phyloP scores from a whole-genome alignment of 306 rosid genomes.

The Malus sylvestris region DNA sequence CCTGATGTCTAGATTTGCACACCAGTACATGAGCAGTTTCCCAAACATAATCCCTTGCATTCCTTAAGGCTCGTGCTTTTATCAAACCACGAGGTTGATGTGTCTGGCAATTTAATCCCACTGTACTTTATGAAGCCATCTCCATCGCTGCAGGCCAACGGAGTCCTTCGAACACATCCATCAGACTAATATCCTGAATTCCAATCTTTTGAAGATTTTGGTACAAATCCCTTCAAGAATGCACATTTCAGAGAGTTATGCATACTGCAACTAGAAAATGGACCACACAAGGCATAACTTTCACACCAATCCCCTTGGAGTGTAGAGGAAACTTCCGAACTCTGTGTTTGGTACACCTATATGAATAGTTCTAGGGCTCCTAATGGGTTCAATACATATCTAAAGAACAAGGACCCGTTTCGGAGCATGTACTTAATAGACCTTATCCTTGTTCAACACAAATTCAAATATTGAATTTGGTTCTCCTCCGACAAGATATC shows the following conservation, averaged over 20 bases:
- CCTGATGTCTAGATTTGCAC: conserved; percentile 23
- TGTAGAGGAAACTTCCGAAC: background rate
- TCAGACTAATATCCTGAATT: conserved; percentile 17
- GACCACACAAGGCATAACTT: conserved; percentile 40
- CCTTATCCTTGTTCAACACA: too few species aligned
- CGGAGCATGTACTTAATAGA: too few species aligned
- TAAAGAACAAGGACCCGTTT: too few species aligned
- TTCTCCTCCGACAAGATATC: too few species aligned
- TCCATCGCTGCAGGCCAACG: too few species aligned
- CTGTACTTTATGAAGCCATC: too few species aligned
- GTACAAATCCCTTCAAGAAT: conserved; percentile 41
- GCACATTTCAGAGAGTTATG: conserved; percentile 22
- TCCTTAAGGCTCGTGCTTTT: conserved; percentile 17
- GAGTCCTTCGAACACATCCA: conserved; percentile 35
- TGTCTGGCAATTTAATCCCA: conserved; percentile 24
- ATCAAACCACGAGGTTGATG: conserved; percentile 8
- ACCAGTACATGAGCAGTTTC: conserved; percentile 39
- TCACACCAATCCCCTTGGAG: conserved; percentile 21
- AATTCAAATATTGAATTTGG: too few species aligned
- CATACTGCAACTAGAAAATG: conserved; percentile 25
- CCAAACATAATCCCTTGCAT: conserved; percentile 21
- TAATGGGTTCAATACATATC: conserved; percentile 25
- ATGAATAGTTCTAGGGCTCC: background rate
- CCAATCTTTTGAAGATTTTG: conserved; percentile 23
- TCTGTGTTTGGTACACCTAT: background rate